phyloP scores from a whole-genome alignment of 1,284 basidiomycete genomes.

The Cutaneotrichosporon cavernicola region DNA sequence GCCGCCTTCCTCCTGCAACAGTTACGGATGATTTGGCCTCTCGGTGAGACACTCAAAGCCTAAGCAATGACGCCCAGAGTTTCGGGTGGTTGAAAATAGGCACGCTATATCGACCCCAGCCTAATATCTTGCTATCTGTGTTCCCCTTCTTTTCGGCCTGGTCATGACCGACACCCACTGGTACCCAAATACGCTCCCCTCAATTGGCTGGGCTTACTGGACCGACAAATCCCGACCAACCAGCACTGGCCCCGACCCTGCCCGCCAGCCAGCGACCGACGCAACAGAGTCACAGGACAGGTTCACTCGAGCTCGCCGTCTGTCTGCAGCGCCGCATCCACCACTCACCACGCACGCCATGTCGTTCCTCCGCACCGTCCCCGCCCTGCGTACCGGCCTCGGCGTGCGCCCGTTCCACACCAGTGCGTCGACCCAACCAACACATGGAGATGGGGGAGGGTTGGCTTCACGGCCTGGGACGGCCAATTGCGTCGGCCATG shows the following conservation, averaged over 20 bases:
- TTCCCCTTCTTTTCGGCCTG: background rate
- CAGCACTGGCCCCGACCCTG: background rate
- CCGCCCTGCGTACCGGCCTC: slow-evolving; percentile 36
- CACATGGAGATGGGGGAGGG: background rate
- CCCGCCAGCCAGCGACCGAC: background rate
- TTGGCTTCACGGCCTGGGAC: too few relatives aligned
- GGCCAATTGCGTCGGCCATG: too few relatives aligned
- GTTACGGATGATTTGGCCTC: too few relatives aligned
- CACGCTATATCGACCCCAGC: too few relatives aligned
- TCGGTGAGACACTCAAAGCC: too few relatives aligned
- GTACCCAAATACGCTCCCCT: background rate
- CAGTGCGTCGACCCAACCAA: slow-evolving; percentile 30
- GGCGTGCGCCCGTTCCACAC: slow-evolving; percentile 42
- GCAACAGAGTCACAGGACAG: background rate
- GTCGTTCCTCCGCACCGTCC: slow-evolving; percentile 39
- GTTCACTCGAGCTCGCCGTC: background rate
- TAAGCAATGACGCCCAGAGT: too few relatives aligned
- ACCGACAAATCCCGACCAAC: slow-evolving; percentile 3
- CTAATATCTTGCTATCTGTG: too few relatives aligned
- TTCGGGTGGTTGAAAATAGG: too few relatives aligned
- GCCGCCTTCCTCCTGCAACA: too few relatives aligned
- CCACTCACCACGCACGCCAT: slow-evolving; percentile 28
- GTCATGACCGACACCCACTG: background rate
- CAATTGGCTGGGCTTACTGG: background rate
- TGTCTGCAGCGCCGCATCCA: slow-evolving; percentile 13